Evolutionary conservation across 139 green algal genomes (phyloP), one percentile per base, ranked within the genome.

Genomic region (Chlamydomonas sphaeroides): DNA sequence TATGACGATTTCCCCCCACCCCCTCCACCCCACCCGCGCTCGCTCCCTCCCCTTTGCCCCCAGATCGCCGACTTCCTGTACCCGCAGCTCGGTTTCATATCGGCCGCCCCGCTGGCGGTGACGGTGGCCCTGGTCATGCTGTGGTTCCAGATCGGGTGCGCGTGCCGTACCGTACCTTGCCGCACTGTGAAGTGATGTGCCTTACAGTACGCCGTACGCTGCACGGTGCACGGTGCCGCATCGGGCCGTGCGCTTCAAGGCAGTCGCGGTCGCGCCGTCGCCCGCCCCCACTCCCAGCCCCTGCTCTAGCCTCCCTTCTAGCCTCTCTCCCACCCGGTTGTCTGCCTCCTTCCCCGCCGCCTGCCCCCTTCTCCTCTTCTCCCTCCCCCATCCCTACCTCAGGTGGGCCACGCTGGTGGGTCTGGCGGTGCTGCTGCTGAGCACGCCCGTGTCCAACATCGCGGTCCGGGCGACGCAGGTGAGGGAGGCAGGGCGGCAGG

Each of bases 111-210:
- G 11, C 25, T 95, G 39, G 92, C 96, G 88, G 84, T 94, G 38
- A 45, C 87, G 28, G 59, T 89, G 7, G 90, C 95, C 56, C 65
- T 95, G 39, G 57, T 91, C 33, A 85, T 96, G 79, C 77, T 96
- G 38, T 88, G 72, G 33, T 65, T 89, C 21, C 79, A 91, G 79
- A 80, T 97, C 20, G 93, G 93, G 57, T 90, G 83, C 38, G 68
- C 73, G n/a, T n/a, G n/a, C n/a, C n/a, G n/a, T n/a, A n/a, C n/a
- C n/a, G n/a, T n/a, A n/a, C n/a, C n/a, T n/a, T n/a, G n/a, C n/a
- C n/a, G n/a, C n/a, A n/a, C n/a, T n/a, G n/a, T n/a, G n/a, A n/a
- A n/a, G n/a, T n/a, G n/a, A n/a, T n/a, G n/a, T n/a, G n/a, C n/a
- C n/a, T n/a, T n/a, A n/a, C n/a, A n/a, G n/a, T n/a, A n/a, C n/a